Conservation (phyloP, 306 rosid genomes). For the Senna tora region DNA sequence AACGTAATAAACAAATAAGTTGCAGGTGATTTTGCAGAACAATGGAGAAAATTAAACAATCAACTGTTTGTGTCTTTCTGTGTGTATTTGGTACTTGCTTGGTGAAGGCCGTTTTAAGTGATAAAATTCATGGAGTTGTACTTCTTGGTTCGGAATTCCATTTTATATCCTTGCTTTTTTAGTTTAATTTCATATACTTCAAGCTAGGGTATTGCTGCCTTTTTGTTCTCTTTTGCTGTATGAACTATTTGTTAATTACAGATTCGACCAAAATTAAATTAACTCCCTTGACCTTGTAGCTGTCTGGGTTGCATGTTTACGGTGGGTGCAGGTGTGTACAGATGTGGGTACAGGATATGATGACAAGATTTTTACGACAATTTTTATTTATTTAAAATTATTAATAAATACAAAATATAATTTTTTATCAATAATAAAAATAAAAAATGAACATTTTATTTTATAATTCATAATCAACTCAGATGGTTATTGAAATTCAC, state of each 20-base stretch:
- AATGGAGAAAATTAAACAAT: not conserved
- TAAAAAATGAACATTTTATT: no score
- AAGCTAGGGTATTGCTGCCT: not conserved
- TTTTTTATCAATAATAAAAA: no score
- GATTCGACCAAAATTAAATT: not conserved
- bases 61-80: not conserved
- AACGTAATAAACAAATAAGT: constrained; percentile 13
- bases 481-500: no score
- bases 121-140: not conserved
- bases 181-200: not conserved
- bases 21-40: not conserved
- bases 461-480: no score
- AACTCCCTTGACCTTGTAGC: not conserved
- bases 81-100: not conserved
- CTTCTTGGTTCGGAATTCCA: constrained; percentile 18
- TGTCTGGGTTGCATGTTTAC: not conserved
- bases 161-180: constrained; percentile 11
- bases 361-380: no score
- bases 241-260: not conserved
- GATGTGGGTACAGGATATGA: no score
- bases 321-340: no score
- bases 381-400: no score
- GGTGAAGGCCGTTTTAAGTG: not conserved
- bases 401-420: no score
- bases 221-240: not conserved